phyloP scores from a whole-genome alignment of 169 alveolate species.

The Plasmodium gonderi region DNA sequence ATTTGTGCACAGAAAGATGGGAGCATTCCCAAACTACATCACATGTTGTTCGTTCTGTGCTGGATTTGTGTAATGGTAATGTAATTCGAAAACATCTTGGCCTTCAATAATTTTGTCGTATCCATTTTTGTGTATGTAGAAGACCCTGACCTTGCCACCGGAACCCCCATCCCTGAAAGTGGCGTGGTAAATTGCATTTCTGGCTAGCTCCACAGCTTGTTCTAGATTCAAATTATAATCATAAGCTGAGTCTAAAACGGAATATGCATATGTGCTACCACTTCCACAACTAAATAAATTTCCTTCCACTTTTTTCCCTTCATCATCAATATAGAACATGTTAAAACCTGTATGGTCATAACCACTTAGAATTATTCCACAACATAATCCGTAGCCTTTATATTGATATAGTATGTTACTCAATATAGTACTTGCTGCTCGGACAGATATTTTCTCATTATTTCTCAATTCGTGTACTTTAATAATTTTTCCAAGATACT shows the following conservation, averaged over 20 bases:
- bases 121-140: slow-evolving; percentile 95
- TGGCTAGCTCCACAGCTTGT: slow-evolving; percentile 98
- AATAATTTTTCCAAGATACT: slow-evolving; percentile 94
- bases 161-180: slow-evolving; percentile 99
- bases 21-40: background rate
- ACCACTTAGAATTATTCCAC: slow-evolving; percentile 97
- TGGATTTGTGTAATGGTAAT: slow-evolving; percentile 87
- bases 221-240: slow-evolving; percentile 94
- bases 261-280: slow-evolving; percentile 99
- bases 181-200: slow-evolving; percentile 98
- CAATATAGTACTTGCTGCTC: slow-evolving; percentile 98
- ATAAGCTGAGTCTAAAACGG: slow-evolving; percentile 96
- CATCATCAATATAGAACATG: slow-evolving; percentile 94
- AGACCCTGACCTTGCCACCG: slow-evolving; percentile 98
- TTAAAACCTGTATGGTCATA: slow-evolving; percentile 92
- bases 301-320: slow-evolving; percentile 94
- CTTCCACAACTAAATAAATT: slow-evolving; percentile 96
- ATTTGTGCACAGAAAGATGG: too few species aligned
- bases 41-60: slow-evolving; percentile 69
- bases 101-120: slow-evolving; percentile 94
- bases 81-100: slow-evolving; percentile 92
- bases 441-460: slow-evolving; percentile 95
- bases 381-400: slow-evolving; percentile 98
- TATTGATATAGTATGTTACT: slow-evolving; percentile 94
- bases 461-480: slow-evolving; percentile 91